phyloP scores from a whole-genome alignment of 495 filamentous ascomycete species.

The Aspergillus olivimuriae region DNA sequence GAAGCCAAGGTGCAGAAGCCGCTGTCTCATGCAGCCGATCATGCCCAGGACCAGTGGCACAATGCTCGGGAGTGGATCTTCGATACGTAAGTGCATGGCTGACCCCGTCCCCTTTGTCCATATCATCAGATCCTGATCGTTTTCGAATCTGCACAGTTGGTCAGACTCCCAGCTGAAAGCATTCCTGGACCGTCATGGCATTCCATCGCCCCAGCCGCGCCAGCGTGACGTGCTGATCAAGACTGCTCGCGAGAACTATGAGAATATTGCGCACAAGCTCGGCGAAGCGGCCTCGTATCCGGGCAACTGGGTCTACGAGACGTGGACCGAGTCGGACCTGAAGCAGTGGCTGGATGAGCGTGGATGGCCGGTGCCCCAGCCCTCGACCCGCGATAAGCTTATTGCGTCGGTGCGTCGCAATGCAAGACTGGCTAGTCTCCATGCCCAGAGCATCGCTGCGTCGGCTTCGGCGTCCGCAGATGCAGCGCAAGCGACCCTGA shows the following conservation, averaged over 20 bases:
- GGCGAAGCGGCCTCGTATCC: slow-evolving; percentile 80
- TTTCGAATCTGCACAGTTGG: slow-evolving; percentile 50
- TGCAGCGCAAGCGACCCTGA: slow-evolving; percentile 62
- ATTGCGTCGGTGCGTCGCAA: slow-evolving; percentile 88
- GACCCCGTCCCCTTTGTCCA: background rate
- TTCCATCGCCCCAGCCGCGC: slow-evolving; percentile 74
- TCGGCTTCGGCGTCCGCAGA: slow-evolving; percentile 61
- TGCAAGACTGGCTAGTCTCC: slow-evolving; percentile 68
- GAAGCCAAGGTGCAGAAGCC: slow-evolving; percentile 56
- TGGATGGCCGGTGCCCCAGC: slow-evolving; percentile 83
- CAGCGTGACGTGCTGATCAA: slow-evolving; percentile 77
- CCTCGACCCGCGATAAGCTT: slow-evolving; percentile 77
- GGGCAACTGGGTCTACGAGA: slow-evolving; percentile 90
- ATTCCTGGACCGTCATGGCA: slow-evolving; percentile 81
- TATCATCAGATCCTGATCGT: slow-evolving; percentile 3
- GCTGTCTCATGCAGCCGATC: slow-evolving; percentile 73
- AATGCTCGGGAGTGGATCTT: slow-evolving; percentile 88
- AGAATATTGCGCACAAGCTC: slow-evolving; percentile 72
- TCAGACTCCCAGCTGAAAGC: slow-evolving; percentile 82
- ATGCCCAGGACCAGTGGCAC: slow-evolving; percentile 59
- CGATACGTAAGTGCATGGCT: slow-evolving; percentile 61
- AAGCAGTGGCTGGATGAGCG: slow-evolving; percentile 86
- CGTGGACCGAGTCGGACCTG: slow-evolving; percentile 74
- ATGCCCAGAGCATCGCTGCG: slow-evolving; percentile 50
- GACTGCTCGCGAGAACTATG: slow-evolving; percentile 73